Evolutionary conservation across 2,329 filamentous ascomycete species (phyloP), one percentile per base, ranked within the genome.

Genomic region (Neospermospora avenae): DNA sequence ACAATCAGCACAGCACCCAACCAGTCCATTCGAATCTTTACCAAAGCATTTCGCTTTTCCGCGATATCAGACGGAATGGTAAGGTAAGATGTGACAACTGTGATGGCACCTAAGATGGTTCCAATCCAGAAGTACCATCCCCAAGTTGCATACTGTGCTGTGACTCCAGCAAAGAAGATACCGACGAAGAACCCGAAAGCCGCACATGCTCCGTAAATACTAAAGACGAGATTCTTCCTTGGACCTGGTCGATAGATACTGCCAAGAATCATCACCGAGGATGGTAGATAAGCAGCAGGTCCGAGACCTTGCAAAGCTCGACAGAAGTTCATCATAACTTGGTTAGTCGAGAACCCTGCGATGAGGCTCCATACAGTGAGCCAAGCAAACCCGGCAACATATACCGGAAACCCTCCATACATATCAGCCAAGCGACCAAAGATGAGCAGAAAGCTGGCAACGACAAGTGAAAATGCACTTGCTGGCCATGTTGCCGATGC

Each of bases 281-380:
- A 84, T 0, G 88, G 87, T 14, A 91, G 73, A 62, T 89, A 90
- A 0, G 89, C 88, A 0, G 89, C 87, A 1, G 87, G 81, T 0
- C 88, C 90, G 10, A 93, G 74, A 0, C 90, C 90, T 72, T 91
- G 88, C 45, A 92, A 75, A 8, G 89, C 89, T 55, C 90, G 86
- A 70, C 86, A 89, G 57, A 88, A 77, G 65, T 91, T 87, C 63
- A 93, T 78, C 85, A 91, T 89, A 54, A 84, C 72, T 61, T 86
- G 81, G 73, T 83, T 87, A 57, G 77, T 76, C 60, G 85, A 86
- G 74, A 93, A 90, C 11, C 89, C 90, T 16, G 82, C 83, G 57
- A 91, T 76, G 56, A 93, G 74, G 10, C 84, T 86, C 84, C 89
- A 93, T 39, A 87, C 63, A 7, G 84, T 72, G 54, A 91, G 81